Base-by-base conservation (phyloP, 2,329 filamentous ascomycete genomes). In the Fusarium irregulare region DNA sequence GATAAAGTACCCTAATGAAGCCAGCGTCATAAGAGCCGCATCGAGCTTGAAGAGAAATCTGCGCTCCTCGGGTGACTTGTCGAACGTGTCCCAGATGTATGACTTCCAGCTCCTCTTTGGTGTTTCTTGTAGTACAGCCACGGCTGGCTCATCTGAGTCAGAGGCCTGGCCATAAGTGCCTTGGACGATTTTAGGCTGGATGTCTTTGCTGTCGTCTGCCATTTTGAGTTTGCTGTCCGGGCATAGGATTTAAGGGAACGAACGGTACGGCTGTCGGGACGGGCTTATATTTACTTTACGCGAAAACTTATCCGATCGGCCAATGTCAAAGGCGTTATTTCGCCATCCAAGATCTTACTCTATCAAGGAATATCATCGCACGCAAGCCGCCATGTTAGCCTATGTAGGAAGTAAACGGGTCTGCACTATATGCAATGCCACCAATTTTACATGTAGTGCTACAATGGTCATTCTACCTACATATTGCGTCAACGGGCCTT, bases 11-110 rank as follows among this genome's bases (percentile, higher is more conserved):
- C 79, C 79, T 0, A 80, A 14, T 1, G 78, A 82, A 2, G 75
- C 77, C 45, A 81, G 75, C 0, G 76, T 79, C 57, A 82, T 73
- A 11, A 84, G 75, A 2, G 80, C 78, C 7, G 78, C 77, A 41
- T 84, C 83, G 3, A 84, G 72, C 63, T 83, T 84, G 64, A 83
- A 81, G 7, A 84, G 64, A 27, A 84, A 83, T 7, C 60, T 73
- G 3, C 79, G 75, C 56, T 84, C 82, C 21, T 82, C 81, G 0
- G 80, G 80, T 0, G 80, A 79, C 59, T 83, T 83, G 56, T 83
- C 81, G 21, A 85, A 78, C 0, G 82, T 83, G 56, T 86, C 84
- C 84, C 84, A 86, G 4, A 86, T 8, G 28, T 83, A 83, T 0
- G 83, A 84, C 25, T 78, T 78, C 84, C 84, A 86, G 7, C 51